Evolutionary conservation across 331 rosid genomes (phyloP).

Genomic region (Cydonia oblonga): DNA sequence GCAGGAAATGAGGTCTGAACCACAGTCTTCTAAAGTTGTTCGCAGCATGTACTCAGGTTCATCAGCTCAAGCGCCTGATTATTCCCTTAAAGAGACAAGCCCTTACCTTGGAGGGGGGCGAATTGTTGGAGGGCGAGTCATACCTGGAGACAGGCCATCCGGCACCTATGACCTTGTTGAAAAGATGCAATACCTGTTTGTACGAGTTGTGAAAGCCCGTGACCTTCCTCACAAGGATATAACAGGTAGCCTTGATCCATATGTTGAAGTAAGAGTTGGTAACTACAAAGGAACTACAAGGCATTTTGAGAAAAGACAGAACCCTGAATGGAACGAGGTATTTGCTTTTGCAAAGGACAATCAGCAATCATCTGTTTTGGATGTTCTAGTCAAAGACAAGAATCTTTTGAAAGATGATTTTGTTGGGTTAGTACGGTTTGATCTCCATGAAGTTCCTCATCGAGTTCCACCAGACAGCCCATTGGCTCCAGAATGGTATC

Average conservation of each 20-base stretch:
- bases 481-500: conserved; percentile 93
- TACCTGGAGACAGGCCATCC: conserved; percentile 30
- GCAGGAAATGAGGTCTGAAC: conserved; percentile 49
- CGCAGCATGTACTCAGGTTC: conserved; percentile 29
- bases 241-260: conserved; percentile 82
- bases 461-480: conserved; percentile 92
- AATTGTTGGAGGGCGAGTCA: conserved; percentile 59
- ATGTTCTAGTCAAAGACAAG: conserved; percentile 70
- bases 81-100: conserved; percentile 71
- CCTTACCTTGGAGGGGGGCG: conserved; percentile 86
- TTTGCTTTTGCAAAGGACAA: conserved; percentile 76
- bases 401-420: conserved; percentile 46
- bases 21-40: conserved; percentile 20
- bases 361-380: conserved; percentile 44
- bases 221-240: conserved; percentile 65
- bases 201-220: conserved; percentile 77
- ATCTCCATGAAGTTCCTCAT: conserved; percentile 54
- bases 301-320: conserved; percentile 55
- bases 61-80: conserved; percentile 42
- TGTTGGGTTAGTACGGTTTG: conserved; percentile 49
- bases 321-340: conserved; percentile 91
- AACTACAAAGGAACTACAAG: conserved; percentile 70
- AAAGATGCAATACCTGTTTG: conserved; percentile 70
- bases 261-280: conserved; percentile 77
- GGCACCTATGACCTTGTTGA: conserved; percentile 86